Percentiles rank a stretch among this genome's conserved stretches.
Evolutionary conservation across 352 stramenopile genomes (phyloP).

Genomic region (Phytophthora idaei): DNA sequence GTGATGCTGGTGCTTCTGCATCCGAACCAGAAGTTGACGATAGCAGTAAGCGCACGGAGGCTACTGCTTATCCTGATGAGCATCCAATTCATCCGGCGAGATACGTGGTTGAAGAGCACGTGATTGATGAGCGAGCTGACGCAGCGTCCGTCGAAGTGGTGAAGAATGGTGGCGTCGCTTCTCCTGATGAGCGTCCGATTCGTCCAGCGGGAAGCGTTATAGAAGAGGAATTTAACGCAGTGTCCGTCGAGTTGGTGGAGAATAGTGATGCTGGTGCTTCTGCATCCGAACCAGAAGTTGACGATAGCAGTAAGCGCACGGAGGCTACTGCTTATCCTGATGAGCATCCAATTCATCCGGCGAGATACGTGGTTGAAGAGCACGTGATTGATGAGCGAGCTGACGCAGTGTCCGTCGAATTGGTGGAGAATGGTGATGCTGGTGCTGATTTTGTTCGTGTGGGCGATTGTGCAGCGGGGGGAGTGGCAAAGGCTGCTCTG

Average conservation of each 20-base stretch:
- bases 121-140: background rate
- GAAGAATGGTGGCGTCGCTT: background rate
- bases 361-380: background rate
- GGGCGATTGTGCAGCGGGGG: background rate
- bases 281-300: background rate
- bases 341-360: background rate
- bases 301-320: background rate
- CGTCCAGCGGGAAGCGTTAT: no score
- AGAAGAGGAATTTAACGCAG: background rate
- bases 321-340: background rate
- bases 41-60: background rate
- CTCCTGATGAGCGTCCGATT: background rate
- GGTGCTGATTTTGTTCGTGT: background rate
- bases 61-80: background rate
- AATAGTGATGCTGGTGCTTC: background rate
- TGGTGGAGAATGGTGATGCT: background rate
- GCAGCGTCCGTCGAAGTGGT: background rate
- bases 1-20: background rate
- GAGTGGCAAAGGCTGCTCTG: background rate
- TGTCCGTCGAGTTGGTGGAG: background rate
- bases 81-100: background rate
- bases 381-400: background rate
- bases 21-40: background rate
- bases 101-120: background rate
- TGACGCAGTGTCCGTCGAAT: background rate